Base-by-base conservation (phyloP, 1,284 basidiomycete genomes). In the Cutaneotrichosporon mucoides region DNA sequence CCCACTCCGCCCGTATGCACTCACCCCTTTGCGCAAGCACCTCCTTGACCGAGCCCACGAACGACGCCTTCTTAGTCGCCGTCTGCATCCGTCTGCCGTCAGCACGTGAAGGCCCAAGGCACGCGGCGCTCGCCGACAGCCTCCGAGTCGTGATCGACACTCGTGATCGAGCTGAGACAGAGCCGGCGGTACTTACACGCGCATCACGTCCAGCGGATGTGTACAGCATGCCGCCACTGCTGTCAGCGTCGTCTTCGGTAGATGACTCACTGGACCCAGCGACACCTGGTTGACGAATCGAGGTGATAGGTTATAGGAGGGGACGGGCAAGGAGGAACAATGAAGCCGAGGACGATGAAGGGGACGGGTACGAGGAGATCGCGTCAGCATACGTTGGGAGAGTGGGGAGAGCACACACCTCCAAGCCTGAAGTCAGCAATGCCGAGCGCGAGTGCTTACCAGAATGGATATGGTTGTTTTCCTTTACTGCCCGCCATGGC, bases 221-320 rank as follows among this genome's bases (percentile, higher is more conserved):
- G 90, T 92, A 72, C 84, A 88, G 67, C 84, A 87, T 54, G 90
- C 88, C 43, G 90, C 90, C 86, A 92, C 90, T 92, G 63, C 6
- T 34, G 47, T 55, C 16, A 47, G 44, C 45, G 40, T 46, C 49
- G 60, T 16, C 10, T 3, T 10, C 59, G 52, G 6, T 46, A 40
- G 34, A 46, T 5, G 42, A 83, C 86, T 65, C 72, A 89, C 88
- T 84, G 41, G 88, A 88, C 43, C 88, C 88, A 50, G 86, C 88
- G 46, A 88, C 61, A 15, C 60, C 60, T 62, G 40, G 12, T 9
- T 5, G 12, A 13, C 11, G 13, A 38, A 24, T 6, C 3, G 13
- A 36, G 3, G 6, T 40, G 52, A 35, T 33, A 10, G 44, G 33
- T 15, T 5, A 13, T 6, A n/a, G 13, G 15, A 16, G 15, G 24